These are phyloP conservation scores for Collybiopsis confluens DNA, from an alignment of 768 basidiomycete genomes.

Conservation along the genomic window DNA sequence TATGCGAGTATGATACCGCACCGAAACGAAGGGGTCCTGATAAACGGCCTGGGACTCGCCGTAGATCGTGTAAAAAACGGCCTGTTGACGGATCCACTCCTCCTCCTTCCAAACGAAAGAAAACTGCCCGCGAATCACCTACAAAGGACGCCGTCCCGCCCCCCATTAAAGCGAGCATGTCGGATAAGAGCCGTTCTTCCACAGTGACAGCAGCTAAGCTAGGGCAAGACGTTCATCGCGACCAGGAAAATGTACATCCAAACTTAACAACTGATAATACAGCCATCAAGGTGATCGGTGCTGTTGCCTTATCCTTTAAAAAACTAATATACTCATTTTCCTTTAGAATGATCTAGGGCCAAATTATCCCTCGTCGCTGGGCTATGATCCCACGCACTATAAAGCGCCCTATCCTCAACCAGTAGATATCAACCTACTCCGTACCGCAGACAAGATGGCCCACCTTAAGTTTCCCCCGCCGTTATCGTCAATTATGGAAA, in stretches of 20 bases:
- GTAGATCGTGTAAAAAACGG: slow-evolving; percentile 82
- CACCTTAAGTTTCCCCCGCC: slow-evolving; percentile 31
- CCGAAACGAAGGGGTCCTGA: slow-evolving; percentile 84
- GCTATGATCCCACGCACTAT: slow-evolving; percentile 32
- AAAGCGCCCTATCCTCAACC: slow-evolving; percentile 33
- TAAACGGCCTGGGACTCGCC: slow-evolving; percentile 80
- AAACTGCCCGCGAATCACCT: slow-evolving; percentile 25
- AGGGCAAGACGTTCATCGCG: slow-evolving; percentile 1
- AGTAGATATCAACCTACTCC: slow-evolving; percentile 33
- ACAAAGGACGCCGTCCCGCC: slow-evolving; percentile 27
- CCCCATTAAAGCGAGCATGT: slow-evolving; percentile 37
- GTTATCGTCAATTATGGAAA: slow-evolving; percentile 28
- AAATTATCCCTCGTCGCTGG: slow-evolving; percentile 16
- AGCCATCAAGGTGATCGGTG: neutral
- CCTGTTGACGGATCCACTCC: slow-evolving; percentile 48
- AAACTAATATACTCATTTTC: neutral
- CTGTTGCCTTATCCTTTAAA: neutral
- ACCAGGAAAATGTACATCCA: slow-evolving; percentile 7
- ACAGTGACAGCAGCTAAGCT: slow-evolving; percentile 17
- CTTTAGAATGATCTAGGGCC: slow-evolving; percentile 20
- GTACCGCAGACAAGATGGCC: slow-evolving; percentile 22
- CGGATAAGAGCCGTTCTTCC: slow-evolving; percentile 21
- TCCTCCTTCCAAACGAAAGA: slow-evolving; percentile 53
- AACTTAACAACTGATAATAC: slow-evolving; percentile 21
- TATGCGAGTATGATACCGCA: slow-evolving; percentile 74